These are phyloP conservation scores for Erodium trifolium DNA, from an alignment of 441 rosid species.

Conservation along the genomic window DNA sequence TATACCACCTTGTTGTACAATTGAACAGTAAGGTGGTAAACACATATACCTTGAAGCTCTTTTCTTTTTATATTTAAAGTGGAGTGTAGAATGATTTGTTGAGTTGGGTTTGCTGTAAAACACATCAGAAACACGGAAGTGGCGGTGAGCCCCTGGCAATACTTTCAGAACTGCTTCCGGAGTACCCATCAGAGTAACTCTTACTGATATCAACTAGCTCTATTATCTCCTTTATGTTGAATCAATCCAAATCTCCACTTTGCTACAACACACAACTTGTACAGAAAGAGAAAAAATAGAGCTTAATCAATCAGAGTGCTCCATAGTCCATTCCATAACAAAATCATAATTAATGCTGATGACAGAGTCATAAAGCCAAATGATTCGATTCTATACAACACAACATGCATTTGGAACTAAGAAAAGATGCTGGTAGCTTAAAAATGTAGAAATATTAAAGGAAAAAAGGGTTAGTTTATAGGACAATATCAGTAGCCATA, in stretches of 20 bases:
- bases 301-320: neutral
- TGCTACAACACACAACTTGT: neutral
- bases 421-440: too few relatives aligned
- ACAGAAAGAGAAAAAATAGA: neutral
- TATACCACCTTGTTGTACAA: slow-evolving; percentile 15
- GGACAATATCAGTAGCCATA: too few relatives aligned
- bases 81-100: slow-evolving; percentile 21
- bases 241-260: slow-evolving; percentile 11
- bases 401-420: neutral
- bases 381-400: neutral
- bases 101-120: slow-evolving; percentile 22
- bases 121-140: slow-evolving; percentile 25
- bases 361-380: neutral
- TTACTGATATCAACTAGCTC: slow-evolving; percentile 12
- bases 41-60: slow-evolving; percentile 20
- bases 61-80: slow-evolving; percentile 24
- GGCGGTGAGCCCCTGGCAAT: slow-evolving; percentile 33
- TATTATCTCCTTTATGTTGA: neutral
- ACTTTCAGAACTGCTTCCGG: slow-evolving; percentile 41
- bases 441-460: too few relatives aligned
- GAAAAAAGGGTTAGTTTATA: too few relatives aligned
- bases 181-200: slow-evolving; percentile 33
- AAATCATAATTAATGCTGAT: neutral
- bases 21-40: slow-evolving; percentile 22
- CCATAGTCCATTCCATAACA: neutral